Evolutionary conservation across 2,329 filamentous ascomycete genomes (phyloP), one percentile per base, ranked within the genome.

Genomic region (Fusarium algeriense): DNA sequence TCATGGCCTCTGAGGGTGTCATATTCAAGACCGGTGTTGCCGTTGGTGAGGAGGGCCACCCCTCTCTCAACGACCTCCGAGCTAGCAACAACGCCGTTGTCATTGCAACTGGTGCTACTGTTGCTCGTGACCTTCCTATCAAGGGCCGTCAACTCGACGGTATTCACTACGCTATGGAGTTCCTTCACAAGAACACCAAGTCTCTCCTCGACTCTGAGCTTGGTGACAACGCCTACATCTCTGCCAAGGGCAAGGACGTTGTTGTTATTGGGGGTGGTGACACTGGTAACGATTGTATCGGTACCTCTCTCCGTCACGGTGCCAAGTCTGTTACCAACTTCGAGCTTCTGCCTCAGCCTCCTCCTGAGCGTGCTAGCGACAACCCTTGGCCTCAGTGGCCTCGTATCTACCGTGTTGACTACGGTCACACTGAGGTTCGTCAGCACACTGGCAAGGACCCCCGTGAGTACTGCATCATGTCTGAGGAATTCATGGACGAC

Each of bases 361-460:
- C 95, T 11, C 89, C 93, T 66, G 92, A 97, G 87, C 94, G 95
- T 83, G 94, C 93, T 71, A 89, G 90, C 70, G 95, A 98, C 83
- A 98, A 98, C 87, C 95, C 95, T 69, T 98, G 95, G 95, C 95
- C 95, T 13, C 95, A 98, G 84, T 98, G 95, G 95, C 95, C 95
- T 63, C 93, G 95, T 78, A 95, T 98, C 81, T 98, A 97, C 88
- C 94, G 95, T 76, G 93, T 98, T n/a, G 95, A 98, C 83, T 98
- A 98, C 79, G 95, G 95, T 61, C 95, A 98, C 86, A 92, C 92
- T 19, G 95, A 98, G 83, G 95, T 98, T 77, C 94, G 95, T 82
- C 94, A 95, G 75, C 95, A 98, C 85, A 95, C 95, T 86, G 95
- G 95, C 83, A 95, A 95, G 81, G 95, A 98, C 78, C 95, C 95